Conservation (phyloP, 129 eudicot species). For the Flaveria bidentis region DNA sequence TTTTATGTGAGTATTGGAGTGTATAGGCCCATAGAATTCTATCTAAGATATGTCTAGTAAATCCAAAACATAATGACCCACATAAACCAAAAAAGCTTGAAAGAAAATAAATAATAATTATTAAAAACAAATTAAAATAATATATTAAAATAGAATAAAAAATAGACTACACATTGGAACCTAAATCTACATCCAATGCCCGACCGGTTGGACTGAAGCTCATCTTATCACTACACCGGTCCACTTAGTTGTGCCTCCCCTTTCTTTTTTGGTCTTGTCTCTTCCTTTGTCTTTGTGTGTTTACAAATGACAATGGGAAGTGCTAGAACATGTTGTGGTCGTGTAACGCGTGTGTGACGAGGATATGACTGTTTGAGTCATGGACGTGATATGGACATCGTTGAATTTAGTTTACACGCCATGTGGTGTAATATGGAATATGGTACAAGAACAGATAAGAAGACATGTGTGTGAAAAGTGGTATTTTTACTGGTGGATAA, state of each 20-base stretch:
- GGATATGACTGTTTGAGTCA: not conserved
- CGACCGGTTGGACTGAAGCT: constrained; percentile 43
- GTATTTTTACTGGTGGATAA: not conserved
- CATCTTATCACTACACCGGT: constrained; percentile 43
- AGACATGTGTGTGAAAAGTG: not conserved
- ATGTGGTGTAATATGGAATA: not conserved
- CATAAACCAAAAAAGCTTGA: constrained; percentile 28
- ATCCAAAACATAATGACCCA: constrained; percentile 44
- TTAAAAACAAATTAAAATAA: not conserved
- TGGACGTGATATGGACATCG: not conserved
- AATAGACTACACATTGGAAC: constrained; percentile 31
- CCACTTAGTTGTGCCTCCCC: constrained; percentile 40
- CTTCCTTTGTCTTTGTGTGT: constrained; percentile 32
- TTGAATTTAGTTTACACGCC: not conserved
- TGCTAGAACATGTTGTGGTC: not conserved
- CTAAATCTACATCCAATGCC: constrained; percentile 36
- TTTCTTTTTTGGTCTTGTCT: constrained; percentile 38
- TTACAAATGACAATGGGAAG: constrained; percentile 12
- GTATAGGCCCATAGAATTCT: constrained; percentile 31
- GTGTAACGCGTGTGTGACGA: not conserved
- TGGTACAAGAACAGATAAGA: not conserved
- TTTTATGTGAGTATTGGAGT: constrained; percentile 9
- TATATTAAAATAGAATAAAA: constrained; percentile 5
- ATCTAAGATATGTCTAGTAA: constrained; percentile 37
- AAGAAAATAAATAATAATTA: not conserved